A percentile compares a stretch with the other conserved stretches of the same genome.
Conservation (phyloP, 257 asterid species). For the Agastache rugosa region DNA sequence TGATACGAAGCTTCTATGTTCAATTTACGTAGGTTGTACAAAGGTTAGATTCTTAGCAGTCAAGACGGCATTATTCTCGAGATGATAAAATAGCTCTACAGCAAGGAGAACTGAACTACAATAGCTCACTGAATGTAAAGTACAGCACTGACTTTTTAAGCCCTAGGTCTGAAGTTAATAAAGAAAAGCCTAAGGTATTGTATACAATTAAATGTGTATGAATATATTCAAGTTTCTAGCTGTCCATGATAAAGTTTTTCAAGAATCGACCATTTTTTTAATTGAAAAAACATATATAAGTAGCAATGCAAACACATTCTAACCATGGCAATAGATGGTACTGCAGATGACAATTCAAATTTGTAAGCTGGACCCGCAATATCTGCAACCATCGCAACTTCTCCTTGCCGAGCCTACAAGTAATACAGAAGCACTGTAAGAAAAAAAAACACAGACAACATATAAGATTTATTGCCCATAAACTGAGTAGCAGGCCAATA, state of each 20-base stretch:
- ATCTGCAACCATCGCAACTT: conserved; percentile 82
- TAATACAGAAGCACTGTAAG: conserved; percentile 32
- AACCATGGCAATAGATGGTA: conserved; percentile 81
- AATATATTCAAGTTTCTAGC: background rate
- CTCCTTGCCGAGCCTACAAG: conserved; percentile 81
- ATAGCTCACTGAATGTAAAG: background rate
- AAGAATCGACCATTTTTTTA: background rate
- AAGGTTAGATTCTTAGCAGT: background rate
- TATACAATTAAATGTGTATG: too few species aligned
- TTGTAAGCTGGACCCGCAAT: conserved; percentile 78
- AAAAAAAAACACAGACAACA: conserved; percentile 6
- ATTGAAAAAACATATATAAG: too few species aligned
- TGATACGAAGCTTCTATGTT: background rate
- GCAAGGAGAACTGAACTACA: background rate
- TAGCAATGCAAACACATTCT: conserved; percentile 18
- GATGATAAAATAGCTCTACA: background rate
- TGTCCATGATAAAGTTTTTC: conserved; percentile 13
- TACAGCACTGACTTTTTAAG: background rate
- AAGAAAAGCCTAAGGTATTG: background rate
- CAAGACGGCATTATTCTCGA: background rate
- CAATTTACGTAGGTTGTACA: background rate
- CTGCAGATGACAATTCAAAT: conserved; percentile 70
- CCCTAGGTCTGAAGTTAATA: background rate
- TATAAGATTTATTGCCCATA: background rate
- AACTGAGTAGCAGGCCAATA: conserved; percentile 2